Evolutionary conservation across 495 filamentous ascomycete genomes (phyloP).

Genomic region (Melanomma pulvis-pyrius): DNA sequence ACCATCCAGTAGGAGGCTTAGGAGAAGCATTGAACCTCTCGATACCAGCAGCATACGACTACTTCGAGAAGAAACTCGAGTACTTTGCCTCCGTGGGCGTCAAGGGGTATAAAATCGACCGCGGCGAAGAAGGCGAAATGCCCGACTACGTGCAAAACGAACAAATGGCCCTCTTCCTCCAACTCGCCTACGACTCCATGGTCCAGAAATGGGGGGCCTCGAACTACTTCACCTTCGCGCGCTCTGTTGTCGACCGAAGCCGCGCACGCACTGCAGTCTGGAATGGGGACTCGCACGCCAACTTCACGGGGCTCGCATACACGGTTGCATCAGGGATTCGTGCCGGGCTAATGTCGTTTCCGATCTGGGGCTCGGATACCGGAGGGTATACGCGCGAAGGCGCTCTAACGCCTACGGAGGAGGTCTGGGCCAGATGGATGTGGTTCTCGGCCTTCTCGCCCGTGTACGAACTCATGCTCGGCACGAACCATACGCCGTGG

Average conservation of each 20-base stretch:
- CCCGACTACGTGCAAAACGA: conserved; percentile 45
- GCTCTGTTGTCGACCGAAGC: conserved; percentile 39
- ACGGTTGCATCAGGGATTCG: conserved; percentile 40
- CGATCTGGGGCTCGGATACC: conserved; percentile 42
- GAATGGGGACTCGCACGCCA: conserved; percentile 43
- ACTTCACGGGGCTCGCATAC: conserved; percentile 42
- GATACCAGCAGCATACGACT: conserved; percentile 42
- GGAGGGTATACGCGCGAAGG: conserved; percentile 41
- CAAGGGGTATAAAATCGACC: conserved; percentile 46
- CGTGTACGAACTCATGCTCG: conserved; percentile 46
- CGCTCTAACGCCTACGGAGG: conserved; percentile 35
- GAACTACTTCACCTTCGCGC: conserved; percentile 43
- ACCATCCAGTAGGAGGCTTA: conserved; percentile 30
- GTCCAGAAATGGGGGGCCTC: conserved; percentile 38
- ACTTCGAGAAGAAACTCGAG: conserved; percentile 39
- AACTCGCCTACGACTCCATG: conserved; percentile 42
- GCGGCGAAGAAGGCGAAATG: conserved; percentile 45
- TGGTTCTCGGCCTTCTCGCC: conserved; percentile 43
- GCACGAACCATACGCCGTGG: conserved; percentile 44
- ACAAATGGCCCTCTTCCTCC: conserved; percentile 39
- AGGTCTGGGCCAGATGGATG: conserved; percentile 47
- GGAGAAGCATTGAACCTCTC: conserved; percentile 44
- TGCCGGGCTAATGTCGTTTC: conserved; percentile 40
- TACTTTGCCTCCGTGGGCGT: conserved; percentile 41
- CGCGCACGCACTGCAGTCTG: conserved; percentile 37